These are phyloP conservation scores for Fusarium sp. DNA, from an alignment of 2,329 filamentous ascomycete genomes.

Conservation along the genomic window DNA sequence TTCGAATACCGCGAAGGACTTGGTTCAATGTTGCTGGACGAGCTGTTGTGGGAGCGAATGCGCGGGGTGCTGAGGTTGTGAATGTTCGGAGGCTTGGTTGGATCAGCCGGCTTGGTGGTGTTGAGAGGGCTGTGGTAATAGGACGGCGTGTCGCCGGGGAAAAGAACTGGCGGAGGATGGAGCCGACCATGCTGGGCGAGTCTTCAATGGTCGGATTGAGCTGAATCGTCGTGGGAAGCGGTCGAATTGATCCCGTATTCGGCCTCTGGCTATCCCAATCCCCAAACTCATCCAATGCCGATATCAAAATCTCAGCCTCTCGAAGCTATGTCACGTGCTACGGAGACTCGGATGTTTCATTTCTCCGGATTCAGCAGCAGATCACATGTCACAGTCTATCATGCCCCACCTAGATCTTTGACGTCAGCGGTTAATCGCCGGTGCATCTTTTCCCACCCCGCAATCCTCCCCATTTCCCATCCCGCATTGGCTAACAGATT, in stretches of 20 bases:
- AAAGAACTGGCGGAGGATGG: conserved; percentile 51
- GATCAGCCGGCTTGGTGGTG: conserved; percentile 28
- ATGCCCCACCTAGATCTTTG: conserved; percentile 10
- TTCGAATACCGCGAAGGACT: conserved; percentile 80
- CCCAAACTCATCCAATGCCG: conserved; percentile 22
- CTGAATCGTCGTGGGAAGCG: background rate
- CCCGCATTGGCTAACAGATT: conserved; percentile 1
- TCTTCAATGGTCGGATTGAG: conserved; percentile 30
- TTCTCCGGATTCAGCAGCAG: conserved; percentile 8
- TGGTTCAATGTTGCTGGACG: conserved; percentile 76
- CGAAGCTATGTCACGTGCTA: conserved; percentile 29
- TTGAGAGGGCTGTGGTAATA: conserved; percentile 33
- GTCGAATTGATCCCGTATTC: conserved; percentile 27
- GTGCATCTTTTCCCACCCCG: conserved; percentile 7
- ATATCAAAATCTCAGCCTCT: conserved; percentile 43
- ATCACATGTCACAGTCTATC: conserved; percentile 38
- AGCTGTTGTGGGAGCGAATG: conserved; percentile 55
- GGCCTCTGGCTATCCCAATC: conserved; percentile 18
- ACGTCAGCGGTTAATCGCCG: conserved; percentile 46
- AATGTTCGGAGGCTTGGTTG: conserved; percentile 48
- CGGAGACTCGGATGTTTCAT: background rate
- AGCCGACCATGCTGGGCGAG: conserved; percentile 48
- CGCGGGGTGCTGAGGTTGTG: conserved; percentile 45
- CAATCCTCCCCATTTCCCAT: conserved; percentile 3
- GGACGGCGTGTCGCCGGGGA: conserved; percentile 46